A percentile compares a stretch with the other conserved stretches of the same genome.
Evolutionary conservation across 768 basidiomycete genomes (phyloP).

Genomic region (Mycena maculata): DNA sequence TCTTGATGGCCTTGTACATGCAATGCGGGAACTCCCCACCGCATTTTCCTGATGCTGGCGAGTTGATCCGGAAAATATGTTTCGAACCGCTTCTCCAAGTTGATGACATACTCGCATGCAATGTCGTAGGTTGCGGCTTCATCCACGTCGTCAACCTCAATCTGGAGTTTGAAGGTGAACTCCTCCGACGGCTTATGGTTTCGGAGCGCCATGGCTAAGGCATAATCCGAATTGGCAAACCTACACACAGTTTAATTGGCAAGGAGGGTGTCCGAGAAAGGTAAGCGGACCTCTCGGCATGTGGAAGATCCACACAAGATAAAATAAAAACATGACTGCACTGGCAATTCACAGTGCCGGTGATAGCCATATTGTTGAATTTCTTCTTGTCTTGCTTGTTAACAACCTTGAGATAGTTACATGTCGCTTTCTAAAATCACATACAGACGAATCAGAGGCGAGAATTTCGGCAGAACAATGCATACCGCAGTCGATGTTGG

Average conservation of each 20-base stretch:
- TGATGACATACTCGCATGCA: conserved; percentile 31
- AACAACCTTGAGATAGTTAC: conserved; percentile 35
- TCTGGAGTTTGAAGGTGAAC: not conserved
- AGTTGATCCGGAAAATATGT: conserved; percentile 27
- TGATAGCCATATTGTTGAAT: conserved; percentile 36
- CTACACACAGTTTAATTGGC: not conserved
- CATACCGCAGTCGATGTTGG: conserved; percentile 24
- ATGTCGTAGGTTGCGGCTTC: conserved; percentile 32
- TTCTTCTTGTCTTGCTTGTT: conserved; percentile 40
- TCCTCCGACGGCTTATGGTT: not conserved
- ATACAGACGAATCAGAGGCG: not conserved
- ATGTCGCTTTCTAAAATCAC: conserved; percentile 35
- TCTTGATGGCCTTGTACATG: conserved; percentile 38
- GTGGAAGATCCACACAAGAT: conserved; percentile 30
- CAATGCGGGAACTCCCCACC: conserved; percentile 30
- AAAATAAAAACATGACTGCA: conserved; percentile 35
- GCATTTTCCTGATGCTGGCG: conserved; percentile 12
- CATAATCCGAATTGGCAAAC: conserved; percentile 29
- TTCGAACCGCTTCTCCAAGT: conserved; percentile 24
- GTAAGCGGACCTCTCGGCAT: conserved; percentile 27
- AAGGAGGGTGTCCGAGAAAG: not conserved
- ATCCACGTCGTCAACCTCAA: conserved; percentile 14
- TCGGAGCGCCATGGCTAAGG: conserved; percentile 26
- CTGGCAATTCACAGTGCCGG: conserved; percentile 36
- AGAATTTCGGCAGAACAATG: not conserved